Percentiles rank a stretch among this genome's conserved stretches.
Conservation (phyloP, 208 protist genomes). For the Borovskyia barvae region DNA sequence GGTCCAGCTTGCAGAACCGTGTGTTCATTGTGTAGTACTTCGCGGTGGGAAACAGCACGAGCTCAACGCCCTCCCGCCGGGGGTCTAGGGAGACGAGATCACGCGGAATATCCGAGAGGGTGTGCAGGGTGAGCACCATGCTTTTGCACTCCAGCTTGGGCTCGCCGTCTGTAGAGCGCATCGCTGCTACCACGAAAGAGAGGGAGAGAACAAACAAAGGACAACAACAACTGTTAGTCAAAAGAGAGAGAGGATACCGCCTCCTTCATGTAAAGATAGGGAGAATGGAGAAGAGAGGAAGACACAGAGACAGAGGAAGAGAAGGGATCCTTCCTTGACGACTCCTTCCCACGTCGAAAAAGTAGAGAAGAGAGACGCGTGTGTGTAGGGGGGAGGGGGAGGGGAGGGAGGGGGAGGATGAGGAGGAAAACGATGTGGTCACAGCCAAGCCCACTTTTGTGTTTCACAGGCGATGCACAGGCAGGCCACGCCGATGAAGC, state of each 20-base stretch:
- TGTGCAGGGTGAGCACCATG: slow-evolving; percentile 47
- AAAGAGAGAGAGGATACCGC: slow-evolving; percentile 8
- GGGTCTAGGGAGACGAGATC: slow-evolving; percentile 49
- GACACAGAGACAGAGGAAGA: neutral
- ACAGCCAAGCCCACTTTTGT: too few relatives aligned
- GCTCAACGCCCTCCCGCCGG: slow-evolving; percentile 32
- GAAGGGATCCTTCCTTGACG: too few relatives aligned
- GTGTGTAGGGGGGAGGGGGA: too few relatives aligned
- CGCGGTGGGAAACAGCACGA: slow-evolving; percentile 50
- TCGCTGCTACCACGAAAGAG: neutral
- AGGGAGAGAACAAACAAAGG: neutral
- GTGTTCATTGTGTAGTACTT: slow-evolving; percentile 59
- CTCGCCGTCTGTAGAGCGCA: slow-evolving; percentile 3
- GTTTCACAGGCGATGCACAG: too few relatives aligned
- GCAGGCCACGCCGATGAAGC: too few relatives aligned
- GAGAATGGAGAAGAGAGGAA: neutral
- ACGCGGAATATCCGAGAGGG: slow-evolving; percentile 59
- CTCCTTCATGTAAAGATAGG: neutral
- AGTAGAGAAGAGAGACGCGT: too few relatives aligned
- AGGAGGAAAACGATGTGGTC: neutral
- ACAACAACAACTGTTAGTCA: neutral
- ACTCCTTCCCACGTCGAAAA: too few relatives aligned
- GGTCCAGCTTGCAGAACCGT: slow-evolving; percentile 36
- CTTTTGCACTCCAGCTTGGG: slow-evolving; percentile 29
- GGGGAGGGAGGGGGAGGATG: neutral